These are phyloP conservation scores for Narthecium ossifragum DNA, from an alignment of 106 monocot species.

Conservation along the genomic window DNA sequence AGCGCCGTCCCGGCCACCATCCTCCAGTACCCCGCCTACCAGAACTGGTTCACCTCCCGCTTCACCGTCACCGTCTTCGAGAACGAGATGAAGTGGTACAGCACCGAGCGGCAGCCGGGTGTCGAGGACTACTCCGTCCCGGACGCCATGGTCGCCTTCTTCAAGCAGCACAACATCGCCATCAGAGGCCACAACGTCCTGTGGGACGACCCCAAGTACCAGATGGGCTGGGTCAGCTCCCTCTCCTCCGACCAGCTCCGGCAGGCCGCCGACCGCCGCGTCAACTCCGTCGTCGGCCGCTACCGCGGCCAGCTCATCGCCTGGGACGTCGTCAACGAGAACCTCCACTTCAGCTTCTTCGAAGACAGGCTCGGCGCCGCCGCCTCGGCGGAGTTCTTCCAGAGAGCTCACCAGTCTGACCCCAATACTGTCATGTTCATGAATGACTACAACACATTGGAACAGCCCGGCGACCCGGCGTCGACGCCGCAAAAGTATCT, in stretches of 20 bases:
- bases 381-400: constrained; percentile 36
- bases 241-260: constrained; percentile 29
- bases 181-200: constrained; percentile 74
- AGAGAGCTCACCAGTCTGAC: constrained; percentile 35
- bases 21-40: constrained; percentile 49
- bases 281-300: constrained; percentile 45
- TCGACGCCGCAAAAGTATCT: constrained; percentile 42
- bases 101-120: constrained; percentile 33
- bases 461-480: constrained; percentile 27
- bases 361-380: constrained; percentile 35
- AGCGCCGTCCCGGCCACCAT: constrained; percentile 31
- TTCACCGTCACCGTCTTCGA: constrained; percentile 71
- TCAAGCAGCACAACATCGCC: constrained; percentile 29
- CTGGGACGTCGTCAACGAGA: constrained; percentile 91
- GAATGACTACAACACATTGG: constrained; percentile 81
- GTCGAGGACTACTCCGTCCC: constrained; percentile 43
- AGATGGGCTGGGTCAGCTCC: constrained; percentile 30
- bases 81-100: constrained; percentile 99
- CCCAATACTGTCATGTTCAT: constrained; percentile 42
- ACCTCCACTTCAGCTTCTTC: constrained; percentile 54
- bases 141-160: constrained; percentile 70
- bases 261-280: constrained; percentile 20
- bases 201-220: constrained; percentile 62
- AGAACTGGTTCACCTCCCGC: constrained; percentile 62
- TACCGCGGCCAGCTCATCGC: constrained; percentile 57